These are phyloP conservation scores for Phytophthora brassicae DNA, from an alignment of 352 stramenopile species.

Conservation along the genomic window DNA sequence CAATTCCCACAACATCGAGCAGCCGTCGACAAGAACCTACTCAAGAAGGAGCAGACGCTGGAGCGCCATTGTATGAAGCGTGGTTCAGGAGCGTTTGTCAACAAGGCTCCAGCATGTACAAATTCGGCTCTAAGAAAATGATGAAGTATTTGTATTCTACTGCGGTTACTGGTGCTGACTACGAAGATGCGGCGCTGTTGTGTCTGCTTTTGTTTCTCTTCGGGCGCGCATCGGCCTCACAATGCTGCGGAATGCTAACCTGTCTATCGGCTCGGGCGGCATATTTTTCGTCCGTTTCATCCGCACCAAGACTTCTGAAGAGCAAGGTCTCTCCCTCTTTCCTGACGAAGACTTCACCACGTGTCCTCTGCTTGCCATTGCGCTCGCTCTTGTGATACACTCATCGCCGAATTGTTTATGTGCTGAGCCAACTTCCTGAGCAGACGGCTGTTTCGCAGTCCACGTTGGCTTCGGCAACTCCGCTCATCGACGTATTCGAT, in stretches of 20 bases:
- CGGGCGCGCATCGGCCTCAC: too few relatives aligned
- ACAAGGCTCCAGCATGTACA: neutral
- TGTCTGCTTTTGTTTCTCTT: too few relatives aligned
- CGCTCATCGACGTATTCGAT: too few relatives aligned
- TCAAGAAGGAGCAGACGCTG: neutral
- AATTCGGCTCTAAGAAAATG: slow-evolving; percentile 13
- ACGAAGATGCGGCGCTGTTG: slow-evolving; percentile 4
- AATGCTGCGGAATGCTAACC: slow-evolving; percentile 14
- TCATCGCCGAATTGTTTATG: neutral
- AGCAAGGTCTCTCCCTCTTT: slow-evolving; percentile 35
- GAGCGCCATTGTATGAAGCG: too few relatives aligned
- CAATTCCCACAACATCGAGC: slow-evolving; percentile 13
- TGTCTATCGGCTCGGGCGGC: slow-evolving; percentile 18
- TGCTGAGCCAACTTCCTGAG: slow-evolving; percentile 20
- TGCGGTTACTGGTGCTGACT: slow-evolving; percentile 4
- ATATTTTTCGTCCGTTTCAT: slow-evolving; percentile 34
- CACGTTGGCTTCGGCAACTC: too few relatives aligned
- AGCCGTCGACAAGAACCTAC: slow-evolving; percentile 3
- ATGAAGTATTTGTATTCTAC: slow-evolving; percentile 12
- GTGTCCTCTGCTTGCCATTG: too few relatives aligned
- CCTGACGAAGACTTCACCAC: neutral
- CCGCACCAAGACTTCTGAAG: slow-evolving; percentile 30
- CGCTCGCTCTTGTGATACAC: neutral
- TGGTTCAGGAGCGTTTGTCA: too few relatives aligned
- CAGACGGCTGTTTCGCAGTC: neutral